Conservation (phyloP, 2,329 filamentous ascomycete species). For the Botryotinia convoluta region DNA sequence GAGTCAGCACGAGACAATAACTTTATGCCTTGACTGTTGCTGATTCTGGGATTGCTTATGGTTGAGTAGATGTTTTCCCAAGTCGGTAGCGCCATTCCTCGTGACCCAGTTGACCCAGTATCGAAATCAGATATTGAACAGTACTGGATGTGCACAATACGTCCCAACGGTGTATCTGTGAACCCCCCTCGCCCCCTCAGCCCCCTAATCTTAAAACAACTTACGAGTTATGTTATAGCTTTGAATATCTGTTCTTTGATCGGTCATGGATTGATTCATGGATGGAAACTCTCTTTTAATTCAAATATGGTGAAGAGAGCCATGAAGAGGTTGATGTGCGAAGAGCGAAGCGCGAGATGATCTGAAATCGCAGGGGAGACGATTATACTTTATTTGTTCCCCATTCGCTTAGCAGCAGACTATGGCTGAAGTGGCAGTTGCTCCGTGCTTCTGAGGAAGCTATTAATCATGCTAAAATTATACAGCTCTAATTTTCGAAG, state of each 20-base stretch:
- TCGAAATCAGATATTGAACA: background rate
- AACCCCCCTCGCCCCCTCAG: conserved; percentile 2
- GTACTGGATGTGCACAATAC: background rate
- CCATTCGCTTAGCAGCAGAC: conserved; percentile 13
- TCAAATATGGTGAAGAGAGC: background rate
- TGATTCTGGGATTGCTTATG: background rate
- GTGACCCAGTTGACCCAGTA: background rate
- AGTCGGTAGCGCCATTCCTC: background rate
- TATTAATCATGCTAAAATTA: conserved; percentile 7
- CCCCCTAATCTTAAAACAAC: conserved; percentile 15
- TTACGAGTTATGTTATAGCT: conserved; percentile 6
- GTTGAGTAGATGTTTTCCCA: conserved; percentile 1
- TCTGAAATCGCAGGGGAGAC: conserved; percentile 10
- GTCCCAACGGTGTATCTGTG: background rate
- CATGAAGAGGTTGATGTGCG: conserved; percentile 3
- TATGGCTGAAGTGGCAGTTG: conserved; percentile 15
- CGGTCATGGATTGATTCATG: conserved; percentile 1
- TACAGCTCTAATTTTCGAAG: background rate
- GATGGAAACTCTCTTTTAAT: conserved; percentile 14
- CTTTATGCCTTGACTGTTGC: conserved; percentile 1
- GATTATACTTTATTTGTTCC: conserved; percentile 16
- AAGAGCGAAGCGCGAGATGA: background rate
- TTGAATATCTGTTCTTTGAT: conserved; percentile 5
- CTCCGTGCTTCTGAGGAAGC: conserved; percentile 9
- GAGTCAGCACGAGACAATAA: conserved; percentile 11